These are phyloP conservation scores for Mycosphaerella sp. DNA, from an alignment of 2,329 filamentous ascomycete species.

Conservation along the genomic window DNA sequence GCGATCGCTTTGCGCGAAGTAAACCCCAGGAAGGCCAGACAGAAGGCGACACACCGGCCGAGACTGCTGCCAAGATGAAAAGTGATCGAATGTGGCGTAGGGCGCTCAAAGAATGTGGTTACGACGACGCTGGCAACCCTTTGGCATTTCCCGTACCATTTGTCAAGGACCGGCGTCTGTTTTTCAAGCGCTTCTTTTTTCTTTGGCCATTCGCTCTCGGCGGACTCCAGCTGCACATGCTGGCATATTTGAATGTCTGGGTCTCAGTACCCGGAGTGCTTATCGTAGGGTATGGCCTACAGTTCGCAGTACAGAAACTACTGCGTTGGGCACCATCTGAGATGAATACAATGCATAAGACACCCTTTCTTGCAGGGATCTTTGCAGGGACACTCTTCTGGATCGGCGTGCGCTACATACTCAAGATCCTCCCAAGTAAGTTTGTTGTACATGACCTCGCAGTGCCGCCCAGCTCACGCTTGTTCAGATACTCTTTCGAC, in stretches of 20 bases:
- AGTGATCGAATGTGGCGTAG: slow-evolving; percentile 74
- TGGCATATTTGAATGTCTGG: slow-evolving; percentile 69
- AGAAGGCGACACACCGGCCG: slow-evolving; percentile 81
- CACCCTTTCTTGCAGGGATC: slow-evolving; percentile 88
- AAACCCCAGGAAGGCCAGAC: slow-evolving; percentile 37
- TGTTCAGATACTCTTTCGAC: slow-evolving; percentile 56
- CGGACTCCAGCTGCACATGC: slow-evolving; percentile 61
- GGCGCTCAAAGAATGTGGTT: slow-evolving; percentile 77
- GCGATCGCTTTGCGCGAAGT: slow-evolving; percentile 87
- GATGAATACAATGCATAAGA: slow-evolving; percentile 85
- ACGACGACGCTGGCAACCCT: slow-evolving; percentile 68
- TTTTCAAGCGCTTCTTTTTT: slow-evolving; percentile 83
- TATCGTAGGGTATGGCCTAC: slow-evolving; percentile 61
- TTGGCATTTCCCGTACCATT: slow-evolving; percentile 68
- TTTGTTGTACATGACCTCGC: slow-evolving; percentile 2
- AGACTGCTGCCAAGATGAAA: slow-evolving; percentile 85
- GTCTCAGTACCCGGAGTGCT: slow-evolving; percentile 67
- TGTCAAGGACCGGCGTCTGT: slow-evolving; percentile 68
- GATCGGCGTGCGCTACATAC: slow-evolving; percentile 69
- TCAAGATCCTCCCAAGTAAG: slow-evolving; percentile 66
- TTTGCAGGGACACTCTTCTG: slow-evolving; percentile 84
- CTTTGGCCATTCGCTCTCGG: slow-evolving; percentile 78
- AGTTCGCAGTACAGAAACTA: slow-evolving; percentile 70
- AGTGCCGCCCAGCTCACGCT: slow-evolving; percentile 23
- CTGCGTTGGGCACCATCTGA: slow-evolving; percentile 77